Evolutionary conservation across 2,329 filamentous ascomycete species (phyloP).

Genomic region (Geosmithia flava): DNA sequence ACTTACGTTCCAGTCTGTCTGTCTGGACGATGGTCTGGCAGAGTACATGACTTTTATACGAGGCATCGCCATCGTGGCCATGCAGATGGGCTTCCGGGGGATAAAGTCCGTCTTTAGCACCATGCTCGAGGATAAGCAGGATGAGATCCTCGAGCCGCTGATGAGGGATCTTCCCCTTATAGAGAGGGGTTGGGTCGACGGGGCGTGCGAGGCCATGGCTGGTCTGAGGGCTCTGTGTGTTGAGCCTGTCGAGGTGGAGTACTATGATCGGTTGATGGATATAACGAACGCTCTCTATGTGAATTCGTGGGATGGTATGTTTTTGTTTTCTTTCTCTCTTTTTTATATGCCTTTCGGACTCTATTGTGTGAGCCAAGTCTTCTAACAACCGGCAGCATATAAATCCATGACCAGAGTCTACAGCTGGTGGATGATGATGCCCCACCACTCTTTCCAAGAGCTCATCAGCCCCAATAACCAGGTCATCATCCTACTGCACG

Average conservation of each 20-base stretch:
- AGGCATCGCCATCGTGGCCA: slow-evolving; percentile 40
- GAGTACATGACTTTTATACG: slow-evolving; percentile 50
- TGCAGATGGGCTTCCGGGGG: slow-evolving; percentile 38
- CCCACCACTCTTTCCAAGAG: slow-evolving; percentile 36
- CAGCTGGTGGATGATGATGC: slow-evolving; percentile 45
- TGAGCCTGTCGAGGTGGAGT: slow-evolving; percentile 29
- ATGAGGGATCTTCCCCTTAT: slow-evolving; percentile 34
- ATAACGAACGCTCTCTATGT: slow-evolving; percentile 39
- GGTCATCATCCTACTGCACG: slow-evolving; percentile 31
- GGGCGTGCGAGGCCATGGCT: slow-evolving; percentile 29
- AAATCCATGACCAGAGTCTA: slow-evolving; percentile 36
- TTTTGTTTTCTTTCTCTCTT: neutral
- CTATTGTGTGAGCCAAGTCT: neutral
- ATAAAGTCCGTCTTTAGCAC: slow-evolving; percentile 38
- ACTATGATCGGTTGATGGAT: slow-evolving; percentile 28
- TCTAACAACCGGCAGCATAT: slow-evolving; percentile 25
- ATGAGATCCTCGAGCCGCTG: slow-evolving; percentile 27
- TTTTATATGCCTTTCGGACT: neutral
- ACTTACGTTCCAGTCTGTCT: slow-evolving; percentile 45
- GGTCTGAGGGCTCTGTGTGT: slow-evolving; percentile 30
- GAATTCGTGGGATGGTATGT: slow-evolving; percentile 38
- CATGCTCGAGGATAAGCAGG: slow-evolving; percentile 26
- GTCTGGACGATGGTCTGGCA: slow-evolving; percentile 43
- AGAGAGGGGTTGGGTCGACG: slow-evolving; percentile 28
- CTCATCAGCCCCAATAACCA: slow-evolving; percentile 35